Evolutionary conservation across 176 grass and related monocot genomes (phyloP).

Genomic region (Sorghum bicolor): Sorghum_bicolor_NCBIv3 NC_012874.2:70670501-70671000

Average conservation of each 20-base stretch:
- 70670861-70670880: neutral
- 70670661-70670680: neutral
- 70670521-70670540: neutral
- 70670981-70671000: neutral
- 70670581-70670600: slow-evolving; percentile 36
- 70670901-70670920: neutral
- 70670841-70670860: neutral
- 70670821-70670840: neutral
- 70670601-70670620: slow-evolving; percentile 40
- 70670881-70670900: neutral
- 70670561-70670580: slow-evolving; percentile 13
- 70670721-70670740: neutral
- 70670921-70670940: neutral
- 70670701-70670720: neutral
- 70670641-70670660: slow-evolving; percentile 40
- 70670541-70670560: slow-evolving; percentile 30
- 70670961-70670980: neutral
- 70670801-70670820: neutral
- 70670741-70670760: neutral
- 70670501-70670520: neutral
- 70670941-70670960: neutral
- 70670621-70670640: slow-evolving; percentile 44
- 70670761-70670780: slow-evolving; percentile 30
- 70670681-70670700: neutral
- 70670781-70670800: neutral